phyloP scores from a whole-genome alignment of 306 rosid genomes.

The Cucurbita moschata region DNA sequence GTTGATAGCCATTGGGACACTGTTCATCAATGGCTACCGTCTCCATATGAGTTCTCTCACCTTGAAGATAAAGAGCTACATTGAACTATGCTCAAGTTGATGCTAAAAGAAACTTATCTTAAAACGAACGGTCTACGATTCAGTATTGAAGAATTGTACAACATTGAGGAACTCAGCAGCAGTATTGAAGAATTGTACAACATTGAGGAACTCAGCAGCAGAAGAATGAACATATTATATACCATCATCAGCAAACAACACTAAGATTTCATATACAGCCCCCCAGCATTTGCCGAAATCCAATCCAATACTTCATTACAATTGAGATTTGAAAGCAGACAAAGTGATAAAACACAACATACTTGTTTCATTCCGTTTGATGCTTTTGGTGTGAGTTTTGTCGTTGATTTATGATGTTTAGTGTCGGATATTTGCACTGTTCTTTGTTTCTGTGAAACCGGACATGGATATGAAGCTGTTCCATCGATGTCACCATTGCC shows the following conservation, averaged over 20 bases:
- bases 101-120: background rate
- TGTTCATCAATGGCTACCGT: too few species aligned
- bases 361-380: background rate
- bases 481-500: background rate
- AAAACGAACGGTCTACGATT: background rate
- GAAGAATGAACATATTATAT: conserved; percentile 3
- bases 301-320: conserved; percentile 3
- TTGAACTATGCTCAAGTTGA: background rate
- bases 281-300: background rate
- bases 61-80: too few species aligned
- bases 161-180: background rate
- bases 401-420: background rate
- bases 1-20: too few species aligned
- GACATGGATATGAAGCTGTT: background rate
- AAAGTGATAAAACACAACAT: background rate
- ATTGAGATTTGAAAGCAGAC: conserved; percentile 2
- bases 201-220: background rate
- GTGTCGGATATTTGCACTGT: background rate
- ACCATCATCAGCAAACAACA: conserved; percentile 2
- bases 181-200: background rate
- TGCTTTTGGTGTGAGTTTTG: background rate
- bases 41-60: too few species aligned
- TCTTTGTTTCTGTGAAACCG: background rate
- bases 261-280: background rate
- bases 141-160: background rate